Evolutionary conservation across 2,329 filamentous ascomycete species (phyloP).

Genomic region (Monosporascus sp.): DNA sequence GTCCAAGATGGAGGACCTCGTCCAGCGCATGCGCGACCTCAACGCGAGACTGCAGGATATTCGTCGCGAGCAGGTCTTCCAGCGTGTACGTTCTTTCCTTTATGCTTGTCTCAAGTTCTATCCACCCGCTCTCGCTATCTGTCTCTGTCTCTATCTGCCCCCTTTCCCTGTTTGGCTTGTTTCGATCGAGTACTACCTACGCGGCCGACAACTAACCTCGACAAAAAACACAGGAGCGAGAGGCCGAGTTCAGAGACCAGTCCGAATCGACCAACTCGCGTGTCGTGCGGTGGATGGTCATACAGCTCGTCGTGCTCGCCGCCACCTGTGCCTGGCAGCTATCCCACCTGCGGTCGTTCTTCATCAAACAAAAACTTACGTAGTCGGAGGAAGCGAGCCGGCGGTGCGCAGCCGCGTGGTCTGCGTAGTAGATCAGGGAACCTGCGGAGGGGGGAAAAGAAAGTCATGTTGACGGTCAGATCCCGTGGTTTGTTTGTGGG

Average conservation of each 20-base stretch:
- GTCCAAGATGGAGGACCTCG: slow-evolving; percentile 85
- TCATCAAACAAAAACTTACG: slow-evolving; percentile 99
- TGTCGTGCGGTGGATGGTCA: slow-evolving; percentile 88
- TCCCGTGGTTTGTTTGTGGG: too few species aligned
- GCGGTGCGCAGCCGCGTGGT: too few species aligned
- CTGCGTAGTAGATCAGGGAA: background rate
- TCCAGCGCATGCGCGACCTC: slow-evolving; percentile 81
- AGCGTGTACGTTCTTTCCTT: slow-evolving; percentile 58
- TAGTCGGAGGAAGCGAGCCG: slow-evolving; percentile 37
- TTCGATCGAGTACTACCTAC: slow-evolving; percentile 1
- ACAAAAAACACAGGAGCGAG: slow-evolving; percentile 66
- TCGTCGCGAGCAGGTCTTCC: slow-evolving; percentile 90
- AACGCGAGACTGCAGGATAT: slow-evolving; percentile 86
- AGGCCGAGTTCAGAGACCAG: slow-evolving; percentile 97
- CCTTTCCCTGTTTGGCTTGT: background rate
- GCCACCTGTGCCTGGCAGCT: slow-evolving; percentile 95
- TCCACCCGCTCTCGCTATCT: background rate
- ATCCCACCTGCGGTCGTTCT: slow-evolving; percentile 91
- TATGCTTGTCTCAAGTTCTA: background rate
- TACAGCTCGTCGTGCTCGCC: slow-evolving; percentile 80
- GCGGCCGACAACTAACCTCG: background rate
- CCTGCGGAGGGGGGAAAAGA: background rate
- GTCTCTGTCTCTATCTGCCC: background rate
- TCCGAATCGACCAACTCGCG: slow-evolving; percentile 89
- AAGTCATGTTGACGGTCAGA: too few species aligned